Evolutionary conservation across 2,329 filamentous ascomycete genomes (phyloP).

Genomic region (Cadophora sp.): DNA sequence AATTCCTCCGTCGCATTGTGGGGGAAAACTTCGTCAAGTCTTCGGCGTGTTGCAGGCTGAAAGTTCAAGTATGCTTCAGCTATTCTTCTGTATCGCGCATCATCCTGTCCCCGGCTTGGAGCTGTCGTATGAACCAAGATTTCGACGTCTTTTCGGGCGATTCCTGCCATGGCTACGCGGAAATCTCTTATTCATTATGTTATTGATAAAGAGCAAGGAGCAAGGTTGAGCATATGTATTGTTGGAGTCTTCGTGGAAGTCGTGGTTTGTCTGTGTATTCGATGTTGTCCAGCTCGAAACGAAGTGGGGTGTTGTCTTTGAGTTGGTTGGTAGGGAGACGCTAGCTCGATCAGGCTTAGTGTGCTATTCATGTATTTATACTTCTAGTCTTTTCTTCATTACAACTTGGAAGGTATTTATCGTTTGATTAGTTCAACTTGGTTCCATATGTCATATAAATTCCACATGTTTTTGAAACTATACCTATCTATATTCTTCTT

Average conservation of each 20-base stretch:
- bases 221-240: slow-evolving; percentile 15
- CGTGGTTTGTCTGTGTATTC: background rate
- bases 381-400: no score
- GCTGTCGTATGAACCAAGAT: slow-evolving; percentile 45
- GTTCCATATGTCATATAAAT: background rate
- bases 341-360: background rate
- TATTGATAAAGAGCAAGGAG: slow-evolving; percentile 9
- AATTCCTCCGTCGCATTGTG: slow-evolving; percentile 48
- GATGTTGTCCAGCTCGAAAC: background rate
- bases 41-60: slow-evolving; percentile 30
- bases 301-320: background rate
- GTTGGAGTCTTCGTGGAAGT: background rate
- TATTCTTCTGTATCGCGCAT: slow-evolving; percentile 43
- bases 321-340: background rate
- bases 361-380: background rate
- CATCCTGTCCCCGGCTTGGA: slow-evolving; percentile 43
- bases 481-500: background rate
- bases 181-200: slow-evolving; percentile 15
- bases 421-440: background rate
- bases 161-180: slow-evolving; percentile 31
- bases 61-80: slow-evolving; percentile 44
- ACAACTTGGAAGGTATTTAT: no score
- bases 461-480: background rate
- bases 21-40: slow-evolving; percentile 19
- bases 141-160: slow-evolving; percentile 40